Evolutionary conservation across 345 rosid genomes (phyloP).

Genomic region (thale cress (Arabidopsis thaliana)): DNA sequence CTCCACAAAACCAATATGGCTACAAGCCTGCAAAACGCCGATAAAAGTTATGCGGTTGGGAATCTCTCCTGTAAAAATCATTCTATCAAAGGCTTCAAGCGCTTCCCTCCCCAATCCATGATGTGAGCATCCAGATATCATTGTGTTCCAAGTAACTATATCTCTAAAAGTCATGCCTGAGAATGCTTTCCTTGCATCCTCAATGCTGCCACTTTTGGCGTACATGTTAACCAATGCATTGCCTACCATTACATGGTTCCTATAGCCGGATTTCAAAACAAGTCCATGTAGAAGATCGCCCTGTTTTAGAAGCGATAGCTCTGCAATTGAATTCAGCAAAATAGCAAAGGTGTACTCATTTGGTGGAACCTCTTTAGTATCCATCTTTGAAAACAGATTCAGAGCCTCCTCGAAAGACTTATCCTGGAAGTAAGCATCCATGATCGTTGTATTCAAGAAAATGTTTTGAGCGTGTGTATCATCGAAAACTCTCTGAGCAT

Average conservation of each 20-base stretch:
- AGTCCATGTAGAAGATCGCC: slow-evolving; percentile 63
- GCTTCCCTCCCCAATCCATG: slow-evolving; percentile 79
- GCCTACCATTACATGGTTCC: slow-evolving; percentile 60
- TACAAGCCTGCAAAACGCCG: slow-evolving; percentile 82
- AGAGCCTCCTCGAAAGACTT: slow-evolving; percentile 73
- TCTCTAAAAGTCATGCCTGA: slow-evolving; percentile 49
- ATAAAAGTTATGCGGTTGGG: slow-evolving; percentile 80
- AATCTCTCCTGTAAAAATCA: slow-evolving; percentile 56
- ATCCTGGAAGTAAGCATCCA: slow-evolving; percentile 74
- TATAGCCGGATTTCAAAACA: slow-evolving; percentile 58
- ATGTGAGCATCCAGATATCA: slow-evolving; percentile 79
- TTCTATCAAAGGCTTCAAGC: slow-evolving; percentile 57
- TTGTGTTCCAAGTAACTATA: slow-evolving; percentile 67
- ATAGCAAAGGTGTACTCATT: slow-evolving; percentile 73
- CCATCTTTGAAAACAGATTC: slow-evolving; percentile 58
- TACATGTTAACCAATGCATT: slow-evolving; percentile 81
- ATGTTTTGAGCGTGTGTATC: slow-evolving; percentile 51
- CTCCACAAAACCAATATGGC: slow-evolving; percentile 63
- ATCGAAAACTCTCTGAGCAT: slow-evolving; percentile 62
- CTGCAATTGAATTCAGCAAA: slow-evolving; percentile 65
- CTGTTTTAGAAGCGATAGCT: slow-evolving; percentile 58
- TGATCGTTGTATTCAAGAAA: slow-evolving; percentile 66
- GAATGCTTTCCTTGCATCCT: slow-evolving; percentile 60
- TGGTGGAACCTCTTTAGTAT: slow-evolving; percentile 50
- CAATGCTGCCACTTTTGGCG: slow-evolving; percentile 63